Evolutionary conservation across 2,329 filamentous ascomycete species (phyloP).

Genomic region (Coniochaeta pulveracea): DNA sequence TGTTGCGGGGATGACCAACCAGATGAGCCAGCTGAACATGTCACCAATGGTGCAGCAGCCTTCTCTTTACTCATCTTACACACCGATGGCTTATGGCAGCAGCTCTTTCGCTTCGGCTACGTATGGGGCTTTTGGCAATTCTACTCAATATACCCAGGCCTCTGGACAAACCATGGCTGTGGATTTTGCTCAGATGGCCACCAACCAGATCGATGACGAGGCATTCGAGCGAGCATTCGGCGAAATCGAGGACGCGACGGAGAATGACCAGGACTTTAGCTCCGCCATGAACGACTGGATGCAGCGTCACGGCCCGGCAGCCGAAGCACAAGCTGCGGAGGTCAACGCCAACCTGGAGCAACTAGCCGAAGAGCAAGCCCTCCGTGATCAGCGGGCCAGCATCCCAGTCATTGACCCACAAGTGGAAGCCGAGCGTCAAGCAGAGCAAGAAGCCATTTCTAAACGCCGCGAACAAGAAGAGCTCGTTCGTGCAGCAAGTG

Average conservation of each 20-base stretch:
- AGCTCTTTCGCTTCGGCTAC: too few relatives aligned
- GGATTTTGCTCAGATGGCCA: background rate
- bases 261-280: conserved; percentile 13
- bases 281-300: conserved; percentile 20
- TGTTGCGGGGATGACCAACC: too few relatives aligned
- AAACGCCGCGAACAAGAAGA: too few relatives aligned
- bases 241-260: conserved; percentile 15
- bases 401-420: too few relatives aligned
- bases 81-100: too few relatives aligned
- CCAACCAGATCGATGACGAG: conserved; percentile 10
- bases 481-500: conserved; percentile 59
- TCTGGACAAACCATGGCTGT: background rate
- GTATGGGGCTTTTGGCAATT: too few relatives aligned
- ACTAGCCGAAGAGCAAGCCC: conserved; percentile 13
- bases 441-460: too few relatives aligned
- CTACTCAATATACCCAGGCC: too few relatives aligned
- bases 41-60: too few relatives aligned
- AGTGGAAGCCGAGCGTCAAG: conserved; percentile 6
- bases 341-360: conserved; percentile 14
- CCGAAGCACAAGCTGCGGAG: conserved; percentile 5
- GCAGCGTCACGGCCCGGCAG: conserved; percentile 16
- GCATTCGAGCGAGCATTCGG: conserved; percentile 17
- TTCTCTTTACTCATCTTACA: too few relatives aligned
- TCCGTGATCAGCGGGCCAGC: too few relatives aligned
- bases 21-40: too few relatives aligned